Evolutionary conservation across 2,329 filamentous ascomycete genomes (phyloP).

Genomic region (Aspergillus tubingensis): DNA sequence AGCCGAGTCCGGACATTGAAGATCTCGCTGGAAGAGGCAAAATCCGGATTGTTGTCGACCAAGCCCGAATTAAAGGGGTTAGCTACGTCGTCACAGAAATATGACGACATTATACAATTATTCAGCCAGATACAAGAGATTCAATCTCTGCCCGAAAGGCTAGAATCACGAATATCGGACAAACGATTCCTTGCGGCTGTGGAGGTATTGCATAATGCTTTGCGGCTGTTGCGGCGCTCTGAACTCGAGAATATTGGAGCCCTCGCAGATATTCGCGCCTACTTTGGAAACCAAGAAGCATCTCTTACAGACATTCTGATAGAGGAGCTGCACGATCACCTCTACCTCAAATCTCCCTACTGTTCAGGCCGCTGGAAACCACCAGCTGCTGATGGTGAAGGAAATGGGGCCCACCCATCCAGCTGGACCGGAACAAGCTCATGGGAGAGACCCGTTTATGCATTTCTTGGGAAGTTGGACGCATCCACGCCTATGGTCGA

Average conservation of each 20-base stretch:
- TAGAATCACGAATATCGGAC: slow-evolving; percentile 93
- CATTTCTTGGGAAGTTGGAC: slow-evolving; percentile 60
- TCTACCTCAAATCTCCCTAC: slow-evolving; percentile 97
- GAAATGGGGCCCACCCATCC: slow-evolving; percentile 23
- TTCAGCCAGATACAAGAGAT: slow-evolving; percentile 85
- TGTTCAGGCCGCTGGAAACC: slow-evolving; percentile 94
- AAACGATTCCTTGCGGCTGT: slow-evolving; percentile 93
- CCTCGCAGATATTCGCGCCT: slow-evolving; percentile 79
- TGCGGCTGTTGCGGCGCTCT: slow-evolving; percentile 79
- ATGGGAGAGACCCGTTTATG: slow-evolving; percentile 58
- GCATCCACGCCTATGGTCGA: slow-evolving; percentile 66
- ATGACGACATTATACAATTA: slow-evolving; percentile 84
- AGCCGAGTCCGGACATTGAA: slow-evolving; percentile 79
- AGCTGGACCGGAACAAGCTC: slow-evolving; percentile 37
- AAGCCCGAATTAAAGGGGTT: slow-evolving; percentile 91
- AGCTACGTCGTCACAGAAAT: slow-evolving; percentile 82
- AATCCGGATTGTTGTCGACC: slow-evolving; percentile 76
- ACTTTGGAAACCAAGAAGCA: slow-evolving; percentile 90
- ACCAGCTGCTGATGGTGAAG: slow-evolving; percentile 51
- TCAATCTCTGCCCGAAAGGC: slow-evolving; percentile 82
- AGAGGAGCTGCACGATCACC: slow-evolving; percentile 95
- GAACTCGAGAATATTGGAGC: slow-evolving; percentile 92
- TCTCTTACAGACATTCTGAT: slow-evolving; percentile 90
- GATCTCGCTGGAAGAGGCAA: slow-evolving; percentile 77
- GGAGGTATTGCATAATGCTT: slow-evolving; percentile 83